These are phyloP conservation scores for Stenogyne calaminthoides DNA, from an alignment of 305 asterid genomes.

Conservation along the genomic window DNA sequence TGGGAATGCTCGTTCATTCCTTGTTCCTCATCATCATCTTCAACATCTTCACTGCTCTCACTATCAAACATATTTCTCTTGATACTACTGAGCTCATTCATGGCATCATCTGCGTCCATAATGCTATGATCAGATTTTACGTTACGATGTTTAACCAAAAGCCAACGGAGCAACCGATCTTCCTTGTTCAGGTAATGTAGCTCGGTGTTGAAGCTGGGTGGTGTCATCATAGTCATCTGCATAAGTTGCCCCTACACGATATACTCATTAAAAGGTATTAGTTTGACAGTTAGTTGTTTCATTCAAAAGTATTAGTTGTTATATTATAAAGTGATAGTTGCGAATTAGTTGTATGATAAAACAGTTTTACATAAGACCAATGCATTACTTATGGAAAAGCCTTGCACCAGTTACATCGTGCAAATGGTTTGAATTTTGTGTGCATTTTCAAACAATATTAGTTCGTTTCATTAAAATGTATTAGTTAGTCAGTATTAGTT, in stretches of 20 bases:
- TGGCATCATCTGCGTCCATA: conserved; percentile 32
- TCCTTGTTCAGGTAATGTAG: conserved; percentile 80
- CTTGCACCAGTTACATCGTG: no score
- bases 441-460: no score
- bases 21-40: conserved; percentile 44
- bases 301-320: no score
- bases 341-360: no score
- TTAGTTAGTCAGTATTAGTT: no score
- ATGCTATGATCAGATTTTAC: conserved; percentile 38
- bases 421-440: no score
- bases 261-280: no score
- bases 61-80: conserved; percentile 25
- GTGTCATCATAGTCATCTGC: conserved; percentile 91
- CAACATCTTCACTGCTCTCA: conserved; percentile 38
- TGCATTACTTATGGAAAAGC: background rate
- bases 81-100: conserved; percentile 35
- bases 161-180: conserved; percentile 84
- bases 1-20: conserved; percentile 28
- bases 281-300: no score
- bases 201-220: conserved; percentile 75
- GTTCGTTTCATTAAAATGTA: no score
- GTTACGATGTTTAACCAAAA: conserved; percentile 70
- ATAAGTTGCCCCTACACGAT: conserved; percentile 53
- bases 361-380: background rate
- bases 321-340: no score